phyloP scores from a whole-genome alignment of 2,329 filamentous ascomycete species.

The Ceratocystis harringtonii region DNA sequence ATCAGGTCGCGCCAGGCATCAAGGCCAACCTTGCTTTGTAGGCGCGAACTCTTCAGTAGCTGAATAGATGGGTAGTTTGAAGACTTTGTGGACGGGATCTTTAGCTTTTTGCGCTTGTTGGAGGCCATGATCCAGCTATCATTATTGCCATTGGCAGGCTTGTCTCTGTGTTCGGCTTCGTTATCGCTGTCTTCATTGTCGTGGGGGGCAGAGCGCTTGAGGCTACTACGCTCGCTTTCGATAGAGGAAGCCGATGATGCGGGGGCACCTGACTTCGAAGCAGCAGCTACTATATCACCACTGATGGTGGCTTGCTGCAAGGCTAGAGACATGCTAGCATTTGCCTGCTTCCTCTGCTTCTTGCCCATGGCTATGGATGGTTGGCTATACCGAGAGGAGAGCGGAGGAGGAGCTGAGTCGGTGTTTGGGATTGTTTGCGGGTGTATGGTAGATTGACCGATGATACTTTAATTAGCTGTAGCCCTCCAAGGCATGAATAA shows the following conservation, averaged over 20 bases:
- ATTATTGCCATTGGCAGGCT: slow-evolving; percentile 24
- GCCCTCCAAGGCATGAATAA: not conserved
- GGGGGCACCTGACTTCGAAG: not conserved
- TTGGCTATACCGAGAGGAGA: too few relatives aligned
- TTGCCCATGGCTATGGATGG: slow-evolving; percentile 19
- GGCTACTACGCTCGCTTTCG: slow-evolving; percentile 26
- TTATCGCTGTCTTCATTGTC: slow-evolving; percentile 28
- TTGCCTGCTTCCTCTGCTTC: slow-evolving; percentile 19
- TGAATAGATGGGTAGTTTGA: slow-evolving; percentile 44
- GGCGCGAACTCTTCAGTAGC: slow-evolving; percentile 41
- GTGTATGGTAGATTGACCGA: not conserved
- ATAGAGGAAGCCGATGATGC: slow-evolving; percentile 1
- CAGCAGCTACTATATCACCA: not conserved
- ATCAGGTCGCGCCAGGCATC: slow-evolving; percentile 48
- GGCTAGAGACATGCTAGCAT: slow-evolving; percentile 15
- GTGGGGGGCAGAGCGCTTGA: slow-evolving; percentile 37
- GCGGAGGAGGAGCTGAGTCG: not conserved
- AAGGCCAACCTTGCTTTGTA: slow-evolving; percentile 47
- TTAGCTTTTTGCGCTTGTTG: slow-evolving; percentile 41
- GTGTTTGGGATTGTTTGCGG: not conserved
- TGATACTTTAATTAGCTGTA: not conserved
- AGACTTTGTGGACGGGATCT: slow-evolving; percentile 39
- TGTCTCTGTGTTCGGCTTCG: slow-evolving; percentile 7
- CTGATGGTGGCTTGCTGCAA: slow-evolving; percentile 16
- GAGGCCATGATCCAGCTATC: slow-evolving; percentile 42